Percentiles rank a stretch among this genome's conserved stretches.
Conservation (phyloP, 2,329 filamentous ascomycete genomes). For the Hymenoscyphus occultus region DNA sequence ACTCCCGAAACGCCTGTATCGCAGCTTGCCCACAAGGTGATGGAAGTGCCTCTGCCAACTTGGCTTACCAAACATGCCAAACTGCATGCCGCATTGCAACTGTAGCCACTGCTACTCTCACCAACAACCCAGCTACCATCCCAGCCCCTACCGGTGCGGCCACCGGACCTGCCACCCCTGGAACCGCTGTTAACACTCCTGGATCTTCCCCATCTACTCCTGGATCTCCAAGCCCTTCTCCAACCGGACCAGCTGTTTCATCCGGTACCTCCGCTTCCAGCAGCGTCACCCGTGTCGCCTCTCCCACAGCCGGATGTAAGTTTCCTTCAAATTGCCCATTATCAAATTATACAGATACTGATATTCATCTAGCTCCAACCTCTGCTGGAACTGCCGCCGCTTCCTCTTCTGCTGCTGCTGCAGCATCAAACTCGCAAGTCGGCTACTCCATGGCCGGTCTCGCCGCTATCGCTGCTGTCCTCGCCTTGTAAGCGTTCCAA, state of each 20-base stretch:
- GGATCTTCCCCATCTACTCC: background rate
- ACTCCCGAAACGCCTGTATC: constrained; percentile 16
- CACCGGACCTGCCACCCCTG: background rate
- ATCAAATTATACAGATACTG: background rate
- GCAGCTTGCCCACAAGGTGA: constrained; percentile 19
- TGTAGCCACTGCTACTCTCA: constrained; percentile 6
- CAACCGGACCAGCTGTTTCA: background rate
- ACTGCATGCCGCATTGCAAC: constrained; percentile 15
- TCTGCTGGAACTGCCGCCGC: constrained; percentile 3
- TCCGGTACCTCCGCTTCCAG: background rate
- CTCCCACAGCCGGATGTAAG: constrained; percentile 6
- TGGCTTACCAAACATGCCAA: constrained; percentile 18
- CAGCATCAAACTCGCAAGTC: constrained; percentile 13
- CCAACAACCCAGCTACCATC: constrained; percentile 4
- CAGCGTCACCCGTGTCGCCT: background rate
- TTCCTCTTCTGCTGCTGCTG: constrained; percentile 7
- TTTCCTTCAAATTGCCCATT: background rate
- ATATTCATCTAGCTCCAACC: background rate
- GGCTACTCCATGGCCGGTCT: constrained; percentile 15
- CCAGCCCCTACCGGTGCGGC: background rate
- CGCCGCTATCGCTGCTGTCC: constrained; percentile 17
- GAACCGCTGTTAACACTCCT: constrained; percentile 2
- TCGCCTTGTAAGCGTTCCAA: constrained; percentile 17
- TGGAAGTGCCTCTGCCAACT: constrained; percentile 21
- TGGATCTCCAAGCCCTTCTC: background rate